Percentiles rank a stretch among this genome's conserved stretches.
phyloP scores from a whole-genome alignment of 768 basidiomycete genomes.

The Agaricus blazei region DNA sequence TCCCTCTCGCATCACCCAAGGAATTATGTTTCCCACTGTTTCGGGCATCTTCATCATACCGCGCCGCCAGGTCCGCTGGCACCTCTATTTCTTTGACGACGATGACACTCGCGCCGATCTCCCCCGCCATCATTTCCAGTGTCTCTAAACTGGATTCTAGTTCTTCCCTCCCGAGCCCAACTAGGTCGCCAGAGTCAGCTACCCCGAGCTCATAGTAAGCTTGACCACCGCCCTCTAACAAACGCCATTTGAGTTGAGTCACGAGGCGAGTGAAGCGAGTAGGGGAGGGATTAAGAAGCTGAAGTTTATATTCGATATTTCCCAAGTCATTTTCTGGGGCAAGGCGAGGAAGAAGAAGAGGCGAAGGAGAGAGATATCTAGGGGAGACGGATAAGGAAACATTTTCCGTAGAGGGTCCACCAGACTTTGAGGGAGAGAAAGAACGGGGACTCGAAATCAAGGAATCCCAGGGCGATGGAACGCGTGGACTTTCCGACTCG shows the following conservation, averaged over 20 bases:
- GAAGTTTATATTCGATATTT: conserved; percentile 93
- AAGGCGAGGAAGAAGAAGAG: conserved; percentile 42
- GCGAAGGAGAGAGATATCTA: background rate
- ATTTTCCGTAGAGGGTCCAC: conserved; percentile 9
- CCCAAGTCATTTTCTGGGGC: conserved; percentile 80
- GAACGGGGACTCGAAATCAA: conserved; percentile 55
- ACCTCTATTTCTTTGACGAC: conserved; percentile 88
- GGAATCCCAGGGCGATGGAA: conserved; percentile 80
- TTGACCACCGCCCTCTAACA: conserved; percentile 79
- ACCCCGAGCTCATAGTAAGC: conserved; percentile 84
- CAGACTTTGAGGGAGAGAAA: conserved; percentile 29
- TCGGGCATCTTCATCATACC: conserved; percentile 4
- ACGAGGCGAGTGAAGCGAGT: conserved; percentile 79
- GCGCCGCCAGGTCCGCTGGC: conserved; percentile 43
- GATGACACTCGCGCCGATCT: conserved; percentile 89
- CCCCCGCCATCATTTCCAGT: conserved; percentile 90
- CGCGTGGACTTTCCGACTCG: conserved; percentile 74
- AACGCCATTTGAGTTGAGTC: conserved; percentile 94
- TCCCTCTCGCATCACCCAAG: conserved; percentile 26
- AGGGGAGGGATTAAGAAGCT: conserved; percentile 73
- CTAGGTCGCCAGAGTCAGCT: conserved; percentile 81
- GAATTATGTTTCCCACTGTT: background rate
- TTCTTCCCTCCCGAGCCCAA: conserved; percentile 70
- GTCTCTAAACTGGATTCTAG: conserved; percentile 82
- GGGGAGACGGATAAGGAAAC: background rate